phyloP scores from a whole-genome alignment of 2,329 filamentous ascomycete species.

The Diaporthe citriasiana region DNA sequence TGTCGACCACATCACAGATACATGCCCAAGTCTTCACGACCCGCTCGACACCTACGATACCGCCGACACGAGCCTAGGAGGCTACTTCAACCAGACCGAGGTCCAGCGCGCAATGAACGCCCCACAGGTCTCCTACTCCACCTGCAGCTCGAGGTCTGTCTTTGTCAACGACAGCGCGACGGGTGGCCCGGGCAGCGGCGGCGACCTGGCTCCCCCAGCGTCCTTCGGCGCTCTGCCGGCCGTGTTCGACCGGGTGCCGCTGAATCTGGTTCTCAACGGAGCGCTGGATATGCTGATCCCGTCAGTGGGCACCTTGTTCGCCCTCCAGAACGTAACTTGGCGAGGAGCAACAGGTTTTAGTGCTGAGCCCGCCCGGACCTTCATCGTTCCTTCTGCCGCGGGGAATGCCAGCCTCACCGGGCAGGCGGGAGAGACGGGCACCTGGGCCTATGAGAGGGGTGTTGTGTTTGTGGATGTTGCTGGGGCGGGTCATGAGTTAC shows the following conservation, averaged over 20 bases:
- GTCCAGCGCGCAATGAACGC: slow-evolving; percentile 81
- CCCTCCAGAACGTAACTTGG: slow-evolving; percentile 87
- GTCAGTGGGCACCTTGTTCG: slow-evolving; percentile 79
- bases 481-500: slow-evolving; percentile 34
- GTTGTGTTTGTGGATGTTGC: slow-evolving; percentile 43
- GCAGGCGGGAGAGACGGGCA: slow-evolving; percentile 37
- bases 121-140: slow-evolving; percentile 54
- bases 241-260: slow-evolving; percentile 80
- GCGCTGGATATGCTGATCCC: slow-evolving; percentile 77
- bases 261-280: slow-evolving; percentile 82
- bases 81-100: slow-evolving; percentile 78
- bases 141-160: slow-evolving; percentile 48
- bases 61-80: slow-evolving; percentile 66
- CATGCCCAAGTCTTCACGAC: slow-evolving; percentile 75
- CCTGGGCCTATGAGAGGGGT: slow-evolving; percentile 30
- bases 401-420: slow-evolving; percentile 49
- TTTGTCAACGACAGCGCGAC: slow-evolving; percentile 48
- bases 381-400: slow-evolving; percentile 77
- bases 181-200: slow-evolving; percentile 52
- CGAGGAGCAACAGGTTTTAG: slow-evolving; percentile 80
- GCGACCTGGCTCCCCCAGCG: slow-evolving; percentile 65
- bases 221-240: slow-evolving; percentile 72
- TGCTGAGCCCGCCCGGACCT: slow-evolving; percentile 68
- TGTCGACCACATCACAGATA: slow-evolving; percentile 75
- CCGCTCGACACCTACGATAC: slow-evolving; percentile 71